phyloP scores from a whole-genome alignment of 257 asterid genomes.

The Rehmannia glutinosa region DNA sequence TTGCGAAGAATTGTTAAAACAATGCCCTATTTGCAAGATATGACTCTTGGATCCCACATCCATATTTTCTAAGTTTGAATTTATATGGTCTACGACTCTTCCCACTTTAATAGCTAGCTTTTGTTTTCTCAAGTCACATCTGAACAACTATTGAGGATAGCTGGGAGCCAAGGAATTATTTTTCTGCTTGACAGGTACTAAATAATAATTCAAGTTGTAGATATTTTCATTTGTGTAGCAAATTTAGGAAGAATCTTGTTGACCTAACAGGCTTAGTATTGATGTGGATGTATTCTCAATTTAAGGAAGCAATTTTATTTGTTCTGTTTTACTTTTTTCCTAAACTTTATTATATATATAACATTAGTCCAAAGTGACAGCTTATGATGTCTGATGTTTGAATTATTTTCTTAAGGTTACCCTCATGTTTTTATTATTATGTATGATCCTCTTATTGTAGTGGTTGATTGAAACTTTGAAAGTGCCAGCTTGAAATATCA shows the following conservation, averaged over 20 bases:
- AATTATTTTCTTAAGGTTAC: not conserved
- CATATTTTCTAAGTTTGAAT: no score
- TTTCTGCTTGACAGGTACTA: slow-evolving; percentile 16
- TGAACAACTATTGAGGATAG: not conserved
- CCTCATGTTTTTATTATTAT: not conserved
- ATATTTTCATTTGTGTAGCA: slow-evolving; percentile 18
- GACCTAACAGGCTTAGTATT: slow-evolving; percentile 16
- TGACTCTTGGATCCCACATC: no score
- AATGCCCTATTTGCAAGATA: not conserved
- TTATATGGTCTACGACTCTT: no score
- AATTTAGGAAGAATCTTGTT: slow-evolving; percentile 18
- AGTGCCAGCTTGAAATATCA: no score
- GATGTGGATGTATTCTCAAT: slow-evolving; percentile 18
- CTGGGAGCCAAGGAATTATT: slow-evolving; percentile 12
- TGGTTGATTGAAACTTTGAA: not conserved
- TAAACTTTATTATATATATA: not conserved
- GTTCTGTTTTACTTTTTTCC: not conserved
- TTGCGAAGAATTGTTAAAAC: not conserved
- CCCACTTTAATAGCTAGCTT: no score
- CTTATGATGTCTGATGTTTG: slow-evolving; percentile 18
- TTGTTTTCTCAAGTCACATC: no score
- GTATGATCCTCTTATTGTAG: no score
- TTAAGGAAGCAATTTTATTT: slow-evolving; percentile 12
- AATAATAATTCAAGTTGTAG: slow-evolving; percentile 3
- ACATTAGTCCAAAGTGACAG: slow-evolving; percentile 32